These are phyloP conservation scores for Wakefieldia striispora DNA, from an alignment of 768 basidiomycete species.

Conservation along the genomic window DNA sequence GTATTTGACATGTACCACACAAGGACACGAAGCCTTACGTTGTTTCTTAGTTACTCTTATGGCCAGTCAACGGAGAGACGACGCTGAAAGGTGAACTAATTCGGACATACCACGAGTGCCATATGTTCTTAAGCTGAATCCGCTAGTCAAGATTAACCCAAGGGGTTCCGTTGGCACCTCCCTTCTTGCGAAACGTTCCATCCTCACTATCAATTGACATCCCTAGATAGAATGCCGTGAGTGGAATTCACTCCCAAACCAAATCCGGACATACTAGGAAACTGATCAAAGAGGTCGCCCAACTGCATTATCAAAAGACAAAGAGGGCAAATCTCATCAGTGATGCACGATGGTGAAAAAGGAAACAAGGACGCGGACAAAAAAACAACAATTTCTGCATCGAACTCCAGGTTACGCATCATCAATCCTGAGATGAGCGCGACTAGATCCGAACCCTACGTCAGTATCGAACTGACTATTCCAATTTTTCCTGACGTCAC, in stretches of 20 bases:
- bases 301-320: constrained; percentile 1
- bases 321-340: background rate
- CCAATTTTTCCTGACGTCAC: background rate
- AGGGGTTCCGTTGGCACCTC: background rate
- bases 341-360: background rate
- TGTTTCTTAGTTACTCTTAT: too few species aligned
- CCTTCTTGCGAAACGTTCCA: constrained; percentile 21
- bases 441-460: background rate
- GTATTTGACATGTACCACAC: too few species aligned
- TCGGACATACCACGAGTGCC: too few species aligned
- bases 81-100: too few species aligned
- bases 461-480: background rate
- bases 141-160: constrained; percentile 13
- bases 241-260: background rate
- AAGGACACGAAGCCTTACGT: too few species aligned
- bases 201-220: constrained; percentile 24
- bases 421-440: background rate
- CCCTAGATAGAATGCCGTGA: constrained; percentile 17
- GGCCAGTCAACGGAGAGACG: too few species aligned
- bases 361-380: constrained; percentile 1
- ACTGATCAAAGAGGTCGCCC: constrained; percentile 13
- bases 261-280: constrained; percentile 8
- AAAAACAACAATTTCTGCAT: background rate
- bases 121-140: background rate
- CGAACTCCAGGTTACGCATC: background rate